Evolutionary conservation across 768 basidiomycete genomes (phyloP).

Genomic region (Lactarius sp.): DNA sequence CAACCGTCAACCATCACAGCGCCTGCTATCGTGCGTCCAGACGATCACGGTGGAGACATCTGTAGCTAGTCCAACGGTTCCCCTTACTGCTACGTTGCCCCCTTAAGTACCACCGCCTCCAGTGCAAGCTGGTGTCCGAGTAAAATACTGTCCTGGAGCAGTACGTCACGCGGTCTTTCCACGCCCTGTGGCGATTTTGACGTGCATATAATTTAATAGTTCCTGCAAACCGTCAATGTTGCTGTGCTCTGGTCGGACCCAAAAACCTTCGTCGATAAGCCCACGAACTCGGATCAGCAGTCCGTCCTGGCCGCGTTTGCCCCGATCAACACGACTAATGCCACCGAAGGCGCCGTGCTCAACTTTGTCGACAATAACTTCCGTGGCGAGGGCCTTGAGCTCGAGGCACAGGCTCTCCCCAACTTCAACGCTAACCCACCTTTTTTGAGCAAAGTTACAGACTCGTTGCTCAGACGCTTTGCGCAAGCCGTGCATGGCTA

Average conservation of each 20-base stretch:
- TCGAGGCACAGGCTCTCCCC: conserved; percentile 55
- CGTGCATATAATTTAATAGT: conserved; percentile 35
- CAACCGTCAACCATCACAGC: conserved; percentile 22
- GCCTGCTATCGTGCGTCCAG: conserved; percentile 21
- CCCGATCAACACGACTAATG: conserved; percentile 35
- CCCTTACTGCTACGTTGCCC: conserved; percentile 51
- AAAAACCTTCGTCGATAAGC: conserved; percentile 89
- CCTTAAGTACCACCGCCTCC: conserved; percentile 63
- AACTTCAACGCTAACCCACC: conserved; percentile 60
- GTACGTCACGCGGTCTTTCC: conserved; percentile 39
- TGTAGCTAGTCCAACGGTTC: conserved; percentile 56
- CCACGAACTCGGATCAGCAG: conserved; percentile 62
- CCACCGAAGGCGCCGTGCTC: conserved; percentile 62
- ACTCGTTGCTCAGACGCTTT: conserved; percentile 67
- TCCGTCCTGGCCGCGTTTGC: conserved; percentile 66
- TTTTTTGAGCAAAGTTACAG: conserved; percentile 65
- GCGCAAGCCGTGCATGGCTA: conserved; percentile 76
- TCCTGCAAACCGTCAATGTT: conserved; percentile 82
- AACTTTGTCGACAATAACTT: conserved; percentile 73
- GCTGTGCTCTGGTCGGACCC: conserved; percentile 71
- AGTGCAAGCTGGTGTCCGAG: conserved; percentile 71
- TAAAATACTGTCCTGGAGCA: conserved; percentile 68
- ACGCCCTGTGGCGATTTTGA: not conserved
- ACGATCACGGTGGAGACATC: conserved; percentile 52
- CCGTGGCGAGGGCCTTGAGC: conserved; percentile 78